Evolutionary conservation across 2,329 filamentous ascomycete genomes (phyloP).

Genomic region (Helicocarpus griseus): DNA sequence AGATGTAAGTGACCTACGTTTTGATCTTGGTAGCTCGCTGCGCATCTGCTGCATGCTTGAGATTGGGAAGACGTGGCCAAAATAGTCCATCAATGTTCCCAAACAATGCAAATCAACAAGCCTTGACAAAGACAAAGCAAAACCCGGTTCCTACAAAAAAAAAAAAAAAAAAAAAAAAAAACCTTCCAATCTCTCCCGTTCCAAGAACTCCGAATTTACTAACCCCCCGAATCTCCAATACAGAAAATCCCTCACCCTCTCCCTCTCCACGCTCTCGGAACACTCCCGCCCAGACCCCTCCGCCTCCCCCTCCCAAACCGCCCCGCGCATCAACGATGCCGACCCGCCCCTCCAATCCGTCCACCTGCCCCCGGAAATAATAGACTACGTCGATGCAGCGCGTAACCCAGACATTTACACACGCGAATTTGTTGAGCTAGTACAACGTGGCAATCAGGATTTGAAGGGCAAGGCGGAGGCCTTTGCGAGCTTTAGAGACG

Average conservation of each 20-base stretch:
- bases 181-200: neutral
- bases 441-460: conserved; percentile 53
- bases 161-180: neutral
- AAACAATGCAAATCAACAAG: neutral
- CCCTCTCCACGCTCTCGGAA: conserved; percentile 43
- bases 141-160: neutral
- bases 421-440: conserved; percentile 54
- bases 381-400: conserved; percentile 52
- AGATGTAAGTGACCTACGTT: conserved; percentile 38
- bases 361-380: conserved; percentile 51
- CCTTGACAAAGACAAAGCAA: neutral
- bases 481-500: conserved; percentile 49
- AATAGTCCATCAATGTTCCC: neutral
- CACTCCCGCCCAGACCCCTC: conserved; percentile 26
- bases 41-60: neutral
- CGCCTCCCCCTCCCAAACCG: conserved; percentile 3
- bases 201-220: neutral
- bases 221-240: conserved; percentile 3
- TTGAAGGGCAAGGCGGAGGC: conserved; percentile 52
- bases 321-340: conserved; percentile 3
- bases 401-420: conserved; percentile 60
- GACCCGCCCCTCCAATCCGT: conserved; percentile 41
- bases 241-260: conserved; percentile 35
- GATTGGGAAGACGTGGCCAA: neutral
- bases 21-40: neutral